Evolutionary conservation across 148 eudicot species (phyloP).

Genomic region (Fagopyrum homotropicum): DNA sequence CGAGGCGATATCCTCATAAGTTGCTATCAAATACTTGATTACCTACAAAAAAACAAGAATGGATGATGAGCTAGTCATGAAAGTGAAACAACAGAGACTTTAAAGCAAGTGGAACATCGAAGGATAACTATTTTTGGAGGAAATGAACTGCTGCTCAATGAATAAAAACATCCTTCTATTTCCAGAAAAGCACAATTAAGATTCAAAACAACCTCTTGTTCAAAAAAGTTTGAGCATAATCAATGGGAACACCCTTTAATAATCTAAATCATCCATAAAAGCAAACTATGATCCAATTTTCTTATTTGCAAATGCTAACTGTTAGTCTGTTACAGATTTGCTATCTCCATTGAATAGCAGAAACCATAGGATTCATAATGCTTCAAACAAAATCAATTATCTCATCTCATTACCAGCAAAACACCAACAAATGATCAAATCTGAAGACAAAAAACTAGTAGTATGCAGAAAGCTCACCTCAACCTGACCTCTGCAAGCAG

Average conservation of each 20-base stretch:
- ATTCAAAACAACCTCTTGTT: neutral
- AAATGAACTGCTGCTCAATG: neutral
- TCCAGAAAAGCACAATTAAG: neutral
- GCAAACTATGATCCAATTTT: neutral
- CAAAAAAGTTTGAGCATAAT: neutral
- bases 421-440: neutral
- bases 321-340: neutral
- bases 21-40: slow-evolving; percentile 49
- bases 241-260: neutral
- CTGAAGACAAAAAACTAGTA: neutral
- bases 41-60: slow-evolving; percentile 36
- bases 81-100: neutral
- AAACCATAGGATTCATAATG: no score
- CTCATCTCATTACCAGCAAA: neutral
- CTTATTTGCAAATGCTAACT: neutral
- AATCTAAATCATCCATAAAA: neutral
- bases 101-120: neutral
- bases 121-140: neutral
- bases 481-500: slow-evolving; percentile 84
- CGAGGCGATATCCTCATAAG: slow-evolving; percentile 43
- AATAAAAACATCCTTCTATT: neutral
- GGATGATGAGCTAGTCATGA: neutral
- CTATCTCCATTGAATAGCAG: neutral
- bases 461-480: slow-evolving; percentile 37
- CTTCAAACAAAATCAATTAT: no score